These are phyloP conservation scores for Hericium erinaceus DNA, from an alignment of 768 basidiomycete genomes.

Conservation along the genomic window DNA sequence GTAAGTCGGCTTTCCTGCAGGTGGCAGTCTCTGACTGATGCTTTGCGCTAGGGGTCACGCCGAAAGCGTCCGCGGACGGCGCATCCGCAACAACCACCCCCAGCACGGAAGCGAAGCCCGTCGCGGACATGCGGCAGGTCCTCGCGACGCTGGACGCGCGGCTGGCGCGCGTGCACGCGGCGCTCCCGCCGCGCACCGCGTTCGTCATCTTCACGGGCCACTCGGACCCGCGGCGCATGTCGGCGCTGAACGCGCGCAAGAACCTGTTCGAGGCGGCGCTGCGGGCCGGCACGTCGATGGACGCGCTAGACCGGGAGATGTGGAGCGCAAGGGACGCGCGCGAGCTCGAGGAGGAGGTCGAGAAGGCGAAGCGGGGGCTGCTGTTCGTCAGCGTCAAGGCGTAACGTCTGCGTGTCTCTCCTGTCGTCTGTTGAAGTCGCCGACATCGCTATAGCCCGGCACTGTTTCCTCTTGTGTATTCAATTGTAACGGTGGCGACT, in stretches of 20 bases:
- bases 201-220: constrained; percentile 84
- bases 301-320: constrained; percentile 44
- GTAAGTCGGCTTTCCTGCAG: constrained; percentile 34
- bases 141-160: constrained; percentile 50
- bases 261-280: constrained; percentile 61
- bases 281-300: constrained; percentile 43
- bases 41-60: constrained; percentile 48
- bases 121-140: constrained; percentile 16
- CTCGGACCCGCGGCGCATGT: constrained; percentile 78
- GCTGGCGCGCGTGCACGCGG: constrained; percentile 49
- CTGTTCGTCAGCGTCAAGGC: constrained; percentile 63
- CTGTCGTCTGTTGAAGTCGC: no score
- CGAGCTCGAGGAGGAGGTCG: constrained; percentile 71
- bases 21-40: not conserved
- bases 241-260: constrained; percentile 60
- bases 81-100: constrained; percentile 7
- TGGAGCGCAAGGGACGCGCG: constrained; percentile 77
- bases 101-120: not conserved
- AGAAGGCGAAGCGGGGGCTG: constrained; percentile 72
- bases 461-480: no score
- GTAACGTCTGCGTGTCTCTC: not conserved
- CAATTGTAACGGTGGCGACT: no score
- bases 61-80: constrained; percentile 36
- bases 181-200: constrained; percentile 73
- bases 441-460: no score